A percentile compares a stretch with the other conserved stretches of the same genome.
Evolutionary conservation across 2,329 filamentous ascomycete species (phyloP).

Genomic region (Chaetomiaceae sp.): DNA sequence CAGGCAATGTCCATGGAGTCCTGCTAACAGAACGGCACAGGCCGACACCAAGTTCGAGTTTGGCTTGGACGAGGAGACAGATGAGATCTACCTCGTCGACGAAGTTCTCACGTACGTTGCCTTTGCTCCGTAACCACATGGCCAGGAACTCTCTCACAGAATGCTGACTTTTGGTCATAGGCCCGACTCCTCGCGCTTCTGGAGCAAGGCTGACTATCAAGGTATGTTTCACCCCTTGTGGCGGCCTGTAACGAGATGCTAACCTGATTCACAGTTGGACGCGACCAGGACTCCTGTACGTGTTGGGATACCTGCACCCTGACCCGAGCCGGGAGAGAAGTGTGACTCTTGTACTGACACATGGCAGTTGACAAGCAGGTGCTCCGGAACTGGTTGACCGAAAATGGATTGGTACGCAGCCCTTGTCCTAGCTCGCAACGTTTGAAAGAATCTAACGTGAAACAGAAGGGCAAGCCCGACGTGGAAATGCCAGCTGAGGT

Average conservation of each 20-base stretch:
- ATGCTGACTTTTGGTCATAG: not conserved
- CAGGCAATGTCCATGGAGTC: no score
- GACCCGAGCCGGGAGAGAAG: no score
- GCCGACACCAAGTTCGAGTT: constrained; percentile 62
- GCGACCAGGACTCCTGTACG: constrained; percentile 60
- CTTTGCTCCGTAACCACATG: no score
- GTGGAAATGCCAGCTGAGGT: constrained; percentile 71
- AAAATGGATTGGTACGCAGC: constrained; percentile 50
- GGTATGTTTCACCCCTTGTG: not conserved
- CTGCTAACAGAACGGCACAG: not conserved
- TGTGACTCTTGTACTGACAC: constrained; percentile 33
- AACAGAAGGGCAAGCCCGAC: constrained; percentile 62
- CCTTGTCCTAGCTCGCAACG: not conserved
- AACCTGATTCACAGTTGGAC: constrained; percentile 47
- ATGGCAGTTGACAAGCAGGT: constrained; percentile 70
- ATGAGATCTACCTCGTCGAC: constrained; percentile 70
- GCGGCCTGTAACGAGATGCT: not conserved
- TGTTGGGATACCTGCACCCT: not conserved
- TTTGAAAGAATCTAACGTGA: not conserved
- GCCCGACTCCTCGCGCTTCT: constrained; percentile 81
- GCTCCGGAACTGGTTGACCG: constrained; percentile 75
- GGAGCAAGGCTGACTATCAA: constrained; percentile 69
- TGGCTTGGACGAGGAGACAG: constrained; percentile 58
- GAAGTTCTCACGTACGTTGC: constrained; percentile 67
- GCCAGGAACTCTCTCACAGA: not conserved